Base-by-base conservation (phyloP, 2,329 filamentous ascomycete species). In the Bipolaris sorokiniana region DNA sequence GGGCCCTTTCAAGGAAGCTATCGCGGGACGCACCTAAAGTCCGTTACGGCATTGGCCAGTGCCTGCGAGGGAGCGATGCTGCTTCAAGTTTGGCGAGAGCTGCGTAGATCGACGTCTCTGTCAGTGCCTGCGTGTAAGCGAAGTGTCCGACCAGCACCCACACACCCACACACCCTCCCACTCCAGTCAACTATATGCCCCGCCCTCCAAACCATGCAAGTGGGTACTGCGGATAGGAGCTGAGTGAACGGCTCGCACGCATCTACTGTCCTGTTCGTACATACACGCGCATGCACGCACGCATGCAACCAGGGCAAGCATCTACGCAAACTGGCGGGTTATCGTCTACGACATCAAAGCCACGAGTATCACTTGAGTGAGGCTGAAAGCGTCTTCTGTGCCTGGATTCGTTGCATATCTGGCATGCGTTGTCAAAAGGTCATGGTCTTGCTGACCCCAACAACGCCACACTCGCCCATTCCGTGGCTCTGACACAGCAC, bases 1-100 rank as follows among this genome's bases (percentile, higher is more conserved):
- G 45, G 33, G 33, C 45, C 33, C 54, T 55, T 55, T 53, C 38
- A 51, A 46, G 60, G 65, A 59, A 66, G 65, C 63, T 67, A 67
- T 68, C 62, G 59, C 65, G 64, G 68, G 59, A 69, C 63, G 68
- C 63, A 63, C 68, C 62, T 70, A 70, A 64, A 65, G 66, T 63
- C 70, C 67, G 69, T 55, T 50, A 63, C 50, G 49, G 59, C 59
- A 69, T 71, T 69, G 70, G 70, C 63, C 69, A 63, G 58, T 58
- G 64, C 62, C 37, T 34, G 52, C 37, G 45, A 54, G 57, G 54
- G 47, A 55, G 56, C 70, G 49, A 67, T 61, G 28, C 67, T 59
- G 37, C 7, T 62, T 56, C 52, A 62, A 26, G 54, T 63, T 62
- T 62, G 60, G 66, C 50, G 44, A 40, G 40, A 22, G 58, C 46